These are phyloP conservation scores for Xylariaceae sp. DNA, from an alignment of 2,329 filamentous ascomycete species.

Conservation along the genomic window DNA sequence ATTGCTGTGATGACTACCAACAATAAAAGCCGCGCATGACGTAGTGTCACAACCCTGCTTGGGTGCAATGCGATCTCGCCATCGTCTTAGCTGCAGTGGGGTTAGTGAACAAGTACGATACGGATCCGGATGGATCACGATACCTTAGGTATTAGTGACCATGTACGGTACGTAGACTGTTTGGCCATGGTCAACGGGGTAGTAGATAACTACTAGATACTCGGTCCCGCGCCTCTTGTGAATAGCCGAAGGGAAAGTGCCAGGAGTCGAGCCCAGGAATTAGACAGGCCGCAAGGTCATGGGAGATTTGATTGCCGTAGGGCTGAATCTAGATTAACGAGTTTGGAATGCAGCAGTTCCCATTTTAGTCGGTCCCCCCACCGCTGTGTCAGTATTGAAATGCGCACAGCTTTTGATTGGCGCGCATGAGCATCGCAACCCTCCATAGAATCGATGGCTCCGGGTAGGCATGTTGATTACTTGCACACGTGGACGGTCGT, in stretches of 20 bases:
- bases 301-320: slow-evolving; percentile 14
- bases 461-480: background rate
- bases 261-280: slow-evolving; percentile 6
- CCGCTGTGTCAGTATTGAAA: slow-evolving; percentile 12
- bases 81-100: background rate
- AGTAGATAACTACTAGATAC: background rate
- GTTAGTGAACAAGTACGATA: background rate
- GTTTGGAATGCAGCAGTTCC: slow-evolving; percentile 14
- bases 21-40: background rate
- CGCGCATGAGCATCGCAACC: slow-evolving; percentile 12
- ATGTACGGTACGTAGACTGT: background rate
- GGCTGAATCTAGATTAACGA: slow-evolving; percentile 21
- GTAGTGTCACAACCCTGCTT: background rate
- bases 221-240: background rate
- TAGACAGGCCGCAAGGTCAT: slow-evolving; percentile 2
- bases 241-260: background rate
- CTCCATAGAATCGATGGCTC: background rate
- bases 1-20: background rate
- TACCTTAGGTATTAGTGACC: no score
- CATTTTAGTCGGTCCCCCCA: slow-evolving; percentile 19
- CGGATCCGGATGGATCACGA: background rate
- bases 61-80: background rate
- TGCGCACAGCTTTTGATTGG: slow-evolving; percentile 23
- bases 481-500: background rate
- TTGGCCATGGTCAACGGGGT: background rate